A percentile compares a stretch with the other conserved stretches of the same genome.
These are phyloP conservation scores for Fusarium annulatum DNA, from an alignment of 2,329 filamentous ascomycete species.

Conservation along the genomic window DNA sequence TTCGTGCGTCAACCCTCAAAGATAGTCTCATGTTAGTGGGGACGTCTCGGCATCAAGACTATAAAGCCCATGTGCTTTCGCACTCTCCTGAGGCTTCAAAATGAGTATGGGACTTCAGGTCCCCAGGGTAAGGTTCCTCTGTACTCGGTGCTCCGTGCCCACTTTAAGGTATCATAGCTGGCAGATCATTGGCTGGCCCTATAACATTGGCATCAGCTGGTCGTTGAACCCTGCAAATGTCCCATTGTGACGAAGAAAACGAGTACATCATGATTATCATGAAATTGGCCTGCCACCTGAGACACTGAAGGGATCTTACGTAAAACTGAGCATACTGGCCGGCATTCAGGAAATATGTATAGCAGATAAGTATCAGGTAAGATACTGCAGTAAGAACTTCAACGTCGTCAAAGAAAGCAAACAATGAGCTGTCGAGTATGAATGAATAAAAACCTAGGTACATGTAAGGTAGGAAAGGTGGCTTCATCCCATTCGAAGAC, in stretches of 20 bases:
- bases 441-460: not conserved
- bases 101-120: not conserved
- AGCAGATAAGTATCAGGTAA: not conserved
- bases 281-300: slow-evolving; percentile 3
- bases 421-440: not conserved
- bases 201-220: slow-evolving; percentile 26
- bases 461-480: not conserved
- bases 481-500: not conserved
- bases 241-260: not conserved
- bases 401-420: not conserved
- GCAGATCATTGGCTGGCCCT: slow-evolving; percentile 35
- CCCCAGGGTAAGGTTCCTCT: not conserved
- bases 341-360: not conserved
- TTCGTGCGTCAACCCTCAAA: not conserved
- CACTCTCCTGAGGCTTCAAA: not conserved
- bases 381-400: not conserved
- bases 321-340: too few species aligned
- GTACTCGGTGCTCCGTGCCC: slow-evolving; percentile 5
- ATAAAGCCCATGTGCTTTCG: not conserved
- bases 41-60: not conserved
- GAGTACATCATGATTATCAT: slow-evolving; percentile 17
- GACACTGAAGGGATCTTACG: not conserved
- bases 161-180: not conserved
- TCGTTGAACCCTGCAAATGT: slow-evolving; percentile 21
- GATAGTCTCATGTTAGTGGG: not conserved